phyloP scores from a whole-genome alignment of 352 stramenopile species.

The Phytophthora aleatoria region DNA sequence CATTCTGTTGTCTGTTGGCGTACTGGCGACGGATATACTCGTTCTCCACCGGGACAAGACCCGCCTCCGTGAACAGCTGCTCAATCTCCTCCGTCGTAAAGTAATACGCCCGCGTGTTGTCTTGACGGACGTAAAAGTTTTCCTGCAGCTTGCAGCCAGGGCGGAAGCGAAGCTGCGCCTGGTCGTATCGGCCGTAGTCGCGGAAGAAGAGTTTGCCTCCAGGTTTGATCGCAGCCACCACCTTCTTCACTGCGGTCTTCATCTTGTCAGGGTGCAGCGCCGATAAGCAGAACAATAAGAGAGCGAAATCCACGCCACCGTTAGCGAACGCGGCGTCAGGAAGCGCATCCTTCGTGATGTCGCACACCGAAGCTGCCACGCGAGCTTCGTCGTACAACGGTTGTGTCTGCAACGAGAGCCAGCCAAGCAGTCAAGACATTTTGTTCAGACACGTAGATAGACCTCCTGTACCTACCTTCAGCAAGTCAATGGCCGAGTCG shows the following conservation, averaged over 20 bases:
- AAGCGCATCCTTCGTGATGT: constrained; percentile 85
- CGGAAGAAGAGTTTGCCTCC: constrained; percentile 91
- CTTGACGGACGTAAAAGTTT: constrained; percentile 95
- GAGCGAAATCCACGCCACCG: constrained; percentile 81
- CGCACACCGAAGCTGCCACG: constrained; percentile 75
- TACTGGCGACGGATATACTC: constrained; percentile 90
- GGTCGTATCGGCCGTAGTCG: constrained; percentile 96
- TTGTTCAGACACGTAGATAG: neutral
- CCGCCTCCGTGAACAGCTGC: constrained; percentile 60
- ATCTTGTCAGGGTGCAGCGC: constrained; percentile 92
- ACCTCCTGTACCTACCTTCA: constrained; percentile 64
- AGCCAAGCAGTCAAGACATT: neutral
- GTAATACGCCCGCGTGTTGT: constrained; percentile 96
- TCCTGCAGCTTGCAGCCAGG: constrained; percentile 89
- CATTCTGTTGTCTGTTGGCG: constrained; percentile 82
- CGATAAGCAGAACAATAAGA: constrained; percentile 91
- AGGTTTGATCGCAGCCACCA: constrained; percentile 76
- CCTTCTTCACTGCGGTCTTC: constrained; percentile 84
- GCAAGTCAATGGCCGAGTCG: constrained; percentile 87
- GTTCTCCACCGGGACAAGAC: constrained; percentile 73
- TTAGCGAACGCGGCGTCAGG: constrained; percentile 53
- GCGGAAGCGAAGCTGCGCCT: constrained; percentile 94
- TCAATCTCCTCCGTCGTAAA: constrained; percentile 89
- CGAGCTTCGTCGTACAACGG: constrained; percentile 77
- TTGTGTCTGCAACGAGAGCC: constrained; percentile 54